Evolutionary conservation across 768 basidiomycete genomes (phyloP).

Genomic region (Lactarius trivialis): DNA sequence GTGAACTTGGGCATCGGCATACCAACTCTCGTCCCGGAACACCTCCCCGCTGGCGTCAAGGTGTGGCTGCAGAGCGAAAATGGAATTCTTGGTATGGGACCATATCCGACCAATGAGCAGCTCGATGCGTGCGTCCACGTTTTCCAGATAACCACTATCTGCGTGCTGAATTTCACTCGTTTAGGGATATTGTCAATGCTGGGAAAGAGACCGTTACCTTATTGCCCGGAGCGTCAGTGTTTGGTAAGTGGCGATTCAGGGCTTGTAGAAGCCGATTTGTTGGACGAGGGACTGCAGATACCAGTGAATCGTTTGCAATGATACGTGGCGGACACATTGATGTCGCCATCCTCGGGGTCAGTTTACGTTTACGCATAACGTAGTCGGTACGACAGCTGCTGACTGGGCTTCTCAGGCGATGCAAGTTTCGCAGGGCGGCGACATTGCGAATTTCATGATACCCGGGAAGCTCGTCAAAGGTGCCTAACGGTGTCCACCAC

Average conservation of each 20-base stretch:
- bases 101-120: constrained; percentile 77
- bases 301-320: constrained; percentile 93
- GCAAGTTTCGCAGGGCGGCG: constrained; percentile 89
- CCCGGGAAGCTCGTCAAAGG: constrained; percentile 90
- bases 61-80: constrained; percentile 95
- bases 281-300: constrained; percentile 45
- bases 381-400: constrained; percentile 1
- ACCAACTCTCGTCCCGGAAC: constrained; percentile 83
- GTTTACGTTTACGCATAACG: constrained; percentile 34
- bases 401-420: constrained; percentile 56
- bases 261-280: neutral
- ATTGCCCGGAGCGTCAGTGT: constrained; percentile 84
- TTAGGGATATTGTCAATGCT: constrained; percentile 86
- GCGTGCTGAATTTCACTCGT: neutral
- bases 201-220: constrained; percentile 94
- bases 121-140: constrained; percentile 62
- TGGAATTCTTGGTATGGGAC: constrained; percentile 83
- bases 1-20: constrained; percentile 90
- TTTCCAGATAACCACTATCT: neutral
- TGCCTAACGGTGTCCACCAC: constrained; percentile 20
- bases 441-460: constrained; percentile 98
- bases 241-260: constrained; percentile 47
- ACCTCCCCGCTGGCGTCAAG: constrained; percentile 60
- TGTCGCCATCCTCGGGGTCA: constrained; percentile 85
- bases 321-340: constrained; percentile 95